Conservation (phyloP, 306 rosid species). For the Castanospermum australe region DNA sequence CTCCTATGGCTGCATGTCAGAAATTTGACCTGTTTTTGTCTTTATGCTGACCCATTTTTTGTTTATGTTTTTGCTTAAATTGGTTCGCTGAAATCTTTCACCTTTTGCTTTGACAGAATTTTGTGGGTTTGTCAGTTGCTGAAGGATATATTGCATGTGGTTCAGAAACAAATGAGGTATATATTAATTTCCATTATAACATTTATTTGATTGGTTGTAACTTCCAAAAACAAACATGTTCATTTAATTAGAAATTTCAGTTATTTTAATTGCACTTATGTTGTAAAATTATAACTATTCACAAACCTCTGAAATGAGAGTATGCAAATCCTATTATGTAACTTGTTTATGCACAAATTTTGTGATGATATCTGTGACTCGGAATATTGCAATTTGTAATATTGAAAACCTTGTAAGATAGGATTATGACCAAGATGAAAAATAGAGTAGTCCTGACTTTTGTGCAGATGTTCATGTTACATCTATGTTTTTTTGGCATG, state of each 20-base stretch:
- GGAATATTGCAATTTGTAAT: background rate
- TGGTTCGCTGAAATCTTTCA: conserved; percentile 34
- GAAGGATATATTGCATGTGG: conserved; percentile 95
- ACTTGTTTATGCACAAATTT: conserved; percentile 5
- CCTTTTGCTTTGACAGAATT: conserved; percentile 67
- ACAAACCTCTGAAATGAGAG: background rate
- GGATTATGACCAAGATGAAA: conserved; percentile 11
- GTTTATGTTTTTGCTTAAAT: background rate
- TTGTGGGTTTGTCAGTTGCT: conserved; percentile 82
- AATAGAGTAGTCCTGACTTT: background rate
- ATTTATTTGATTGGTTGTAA: background rate
- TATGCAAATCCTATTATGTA: background rate
- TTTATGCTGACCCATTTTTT: conserved; percentile 7
- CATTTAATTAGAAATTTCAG: background rate
- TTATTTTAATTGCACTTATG: conserved; percentile 10
- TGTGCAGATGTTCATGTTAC: background rate
- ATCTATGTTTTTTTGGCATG: background rate
- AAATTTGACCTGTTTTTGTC: conserved; percentile 20
- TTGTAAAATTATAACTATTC: background rate
- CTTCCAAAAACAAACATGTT: background rate
- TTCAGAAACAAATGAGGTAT: conserved; percentile 97
- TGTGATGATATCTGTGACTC: background rate
- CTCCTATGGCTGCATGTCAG: background rate
- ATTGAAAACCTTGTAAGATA: background rate
- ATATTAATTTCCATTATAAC: conserved; percentile 12